A percentile compares a stretch with the other conserved stretches of the same genome.
These are phyloP conservation scores for Nitzschia palea DNA, from an alignment of 108 stramenopile species.

Conservation along the genomic window DNA sequence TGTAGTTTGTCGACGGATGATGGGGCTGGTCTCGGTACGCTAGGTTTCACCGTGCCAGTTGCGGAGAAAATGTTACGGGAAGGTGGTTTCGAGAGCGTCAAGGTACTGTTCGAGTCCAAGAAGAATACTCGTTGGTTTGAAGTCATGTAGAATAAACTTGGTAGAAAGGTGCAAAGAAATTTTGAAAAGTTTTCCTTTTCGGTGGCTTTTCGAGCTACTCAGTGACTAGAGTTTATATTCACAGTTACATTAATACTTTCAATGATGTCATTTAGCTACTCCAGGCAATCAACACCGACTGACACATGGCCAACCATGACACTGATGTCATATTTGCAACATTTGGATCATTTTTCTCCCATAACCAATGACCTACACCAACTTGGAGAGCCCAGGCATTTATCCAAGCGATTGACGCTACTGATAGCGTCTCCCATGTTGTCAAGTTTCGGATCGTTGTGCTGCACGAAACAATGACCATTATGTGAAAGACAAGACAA, in stretches of 20 bases:
- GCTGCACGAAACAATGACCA: background rate
- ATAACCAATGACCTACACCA: slow-evolving; percentile 23
- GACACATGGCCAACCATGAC: slow-evolving; percentile 12
- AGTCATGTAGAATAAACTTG: background rate
- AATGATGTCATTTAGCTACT: slow-evolving; percentile 6
- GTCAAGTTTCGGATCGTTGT: background rate
- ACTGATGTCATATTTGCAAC: slow-evolving; percentile 10
- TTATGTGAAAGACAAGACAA: slow-evolving; percentile 20
- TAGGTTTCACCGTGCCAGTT: slow-evolving; percentile 22
- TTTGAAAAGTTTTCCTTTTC: too few relatives aligned
- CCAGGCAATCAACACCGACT: slow-evolving; percentile 32
- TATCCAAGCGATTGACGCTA: slow-evolving; percentile 3
- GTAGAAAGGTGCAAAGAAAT: too few relatives aligned
- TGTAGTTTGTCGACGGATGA: slow-evolving; percentile 15
- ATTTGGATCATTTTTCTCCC: slow-evolving; percentile 28
- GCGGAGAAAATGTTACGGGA: slow-evolving; percentile 18
- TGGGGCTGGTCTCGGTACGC: slow-evolving; percentile 26
- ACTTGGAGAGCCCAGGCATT: slow-evolving; percentile 26
- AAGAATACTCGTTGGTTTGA: slow-evolving; percentile 14
- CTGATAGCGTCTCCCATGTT: background rate
- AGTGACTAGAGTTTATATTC: too few relatives aligned
- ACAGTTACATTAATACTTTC: background rate
- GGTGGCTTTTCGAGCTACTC: too few relatives aligned
- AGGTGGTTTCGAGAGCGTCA: slow-evolving; percentile 7
- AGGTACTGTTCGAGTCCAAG: slow-evolving; percentile 15